Base-by-base conservation (phyloP, 1,139 yeast species). In the Diutina neorugosa region DNA sequence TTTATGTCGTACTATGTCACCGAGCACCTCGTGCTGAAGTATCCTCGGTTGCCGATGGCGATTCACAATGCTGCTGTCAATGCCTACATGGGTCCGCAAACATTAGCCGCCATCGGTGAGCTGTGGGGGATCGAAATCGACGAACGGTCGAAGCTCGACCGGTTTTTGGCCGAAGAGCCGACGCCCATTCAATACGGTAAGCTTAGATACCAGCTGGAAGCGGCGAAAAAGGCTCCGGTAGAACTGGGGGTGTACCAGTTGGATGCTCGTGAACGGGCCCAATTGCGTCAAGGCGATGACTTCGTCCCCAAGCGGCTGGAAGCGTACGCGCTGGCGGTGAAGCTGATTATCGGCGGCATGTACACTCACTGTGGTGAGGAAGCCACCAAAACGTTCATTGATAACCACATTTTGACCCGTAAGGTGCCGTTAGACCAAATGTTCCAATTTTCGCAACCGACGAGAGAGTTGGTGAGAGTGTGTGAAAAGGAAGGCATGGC, bases 51-150 rank as follows among this genome's bases (percentile, higher is more conserved):
- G 57, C 98, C 99, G 34, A 78, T 85, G 60, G 77, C 82, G 12
- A 84, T 91, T 27, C 79, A 89, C 57, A 81, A 83, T 60, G 78
- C 82, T 31, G 90, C 94, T 1, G 81, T 86, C 6, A 83, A 85
- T 59, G 76, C 94, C 6, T 86, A 81, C 63, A 76, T 84, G 67
- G 87, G 93, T 1, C 77, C 80, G 46, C 76, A 74, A 18, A 76
- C 90, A 0, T 72, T 93, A 57, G 71, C 79, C 48, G 77, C 76
- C 52, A 70, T 90, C 44, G 96, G 91, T 34, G 76, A 73, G 61
- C 63, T 71, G 37, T 93, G 98, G 98, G 98, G 98, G 68, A 83
- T 93, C 53, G 93, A 88, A 67, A 74, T 77, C 40, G 97, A 90
- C 65, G 69, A 72, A 21, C 69, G 82, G 12, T 71, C 87, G 25